Base-by-base conservation (phyloP, 805 yeast genomes). In the Barnettozyma botsteinii region DNA sequence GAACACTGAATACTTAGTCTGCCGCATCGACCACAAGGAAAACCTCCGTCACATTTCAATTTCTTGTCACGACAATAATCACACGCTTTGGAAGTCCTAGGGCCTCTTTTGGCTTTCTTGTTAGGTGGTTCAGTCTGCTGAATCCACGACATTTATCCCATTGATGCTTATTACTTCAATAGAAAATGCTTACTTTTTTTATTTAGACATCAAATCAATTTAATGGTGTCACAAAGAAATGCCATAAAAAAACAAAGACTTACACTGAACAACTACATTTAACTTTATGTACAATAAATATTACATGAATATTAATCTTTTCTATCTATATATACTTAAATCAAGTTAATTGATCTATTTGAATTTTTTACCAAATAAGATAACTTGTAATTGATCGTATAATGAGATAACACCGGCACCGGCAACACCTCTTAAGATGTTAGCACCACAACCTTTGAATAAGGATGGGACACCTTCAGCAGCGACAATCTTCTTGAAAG, bases 391-490 rank as follows among this genome's bases (percentile, higher is more conserved):
- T 77, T 88, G 95, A 73, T 89, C 97, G 79, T 89, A 88, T 79
- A 89, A 65, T 77, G 97, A 88, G 72, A 88, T 86, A 63, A 89
- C 97, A 85, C 96, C 96, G 67, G 97, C 97, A 81, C 96, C 95
- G 72, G 97, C 97, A 68, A 88, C 96, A 86, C 96, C 96, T 84
- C 97, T 88, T 73, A 88, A 80, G 81, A 88, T 88, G 93, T 88
- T 88, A 72, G 97, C 96, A 82, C 91, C 96, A 74, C 96, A 88
- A 79, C 97, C 97, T 81, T 86, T 89, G 91, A 88, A 88, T 73
- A 88, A 78, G 61, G 97, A 86, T 48, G 66, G 62, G 61, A 85
- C 71, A 86, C 97, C 97, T 75, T 89, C 96, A 67, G 93, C 87
- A 58, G 95, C 95, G 60, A 89, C 91, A 67, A 88, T 86, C 76